Evolutionary conservation across 2,329 filamentous ascomycete genomes (phyloP), one percentile per base, ranked within the genome.

Genomic region (Beauveria caledonica): DNA sequence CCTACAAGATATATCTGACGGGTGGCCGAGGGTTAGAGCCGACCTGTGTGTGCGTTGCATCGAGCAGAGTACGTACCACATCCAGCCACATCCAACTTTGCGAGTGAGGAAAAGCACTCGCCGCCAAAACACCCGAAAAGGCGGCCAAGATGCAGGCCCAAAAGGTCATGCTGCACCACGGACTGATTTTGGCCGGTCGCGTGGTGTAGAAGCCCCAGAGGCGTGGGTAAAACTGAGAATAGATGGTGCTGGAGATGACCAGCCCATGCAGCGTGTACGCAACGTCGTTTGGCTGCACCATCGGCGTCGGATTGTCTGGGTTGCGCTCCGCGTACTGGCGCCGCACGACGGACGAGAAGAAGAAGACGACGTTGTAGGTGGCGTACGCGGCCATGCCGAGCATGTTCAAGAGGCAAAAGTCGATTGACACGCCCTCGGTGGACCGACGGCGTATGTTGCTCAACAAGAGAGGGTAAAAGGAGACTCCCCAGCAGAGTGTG

Each of bases 231-330:
- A 23, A 53, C 29, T 51, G 49, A 17, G 52, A 45, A 25, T 23
- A 58, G n/a, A 46, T n/a, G 45, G 39, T 23, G 23, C 19, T 46
- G 11, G 46, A 27, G 13, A 33, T 49, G 56, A 1, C 13, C 11
- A 36, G 7, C 11, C 21, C 36, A 13, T 40, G 45, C 56, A 59
- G 45, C 46, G 25, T 33, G 23, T 40, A 52, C n/a, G 56, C 56
- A 40, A 42, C 56, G 10, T 50, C 45, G 21, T 59, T 59, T 9
- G 45, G 46, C 46, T 40, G 49, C 7, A 51, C 15, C 6, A 40
- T 40, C 49, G 15, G 48, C 33, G 33, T 64, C 61, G 66, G 46
- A 21, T 27, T 48, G 15, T 40, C 40, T 15, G 36, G 36, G 33
- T 63, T 64, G 33, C 33, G 33, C 29, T 7, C 29, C 5, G 50